A percentile compares a stretch with the other conserved stretches of the same genome.
Conservation (phyloP, 2,329 filamentous ascomycete species). For the Sarocladium brachiariae region DNA sequence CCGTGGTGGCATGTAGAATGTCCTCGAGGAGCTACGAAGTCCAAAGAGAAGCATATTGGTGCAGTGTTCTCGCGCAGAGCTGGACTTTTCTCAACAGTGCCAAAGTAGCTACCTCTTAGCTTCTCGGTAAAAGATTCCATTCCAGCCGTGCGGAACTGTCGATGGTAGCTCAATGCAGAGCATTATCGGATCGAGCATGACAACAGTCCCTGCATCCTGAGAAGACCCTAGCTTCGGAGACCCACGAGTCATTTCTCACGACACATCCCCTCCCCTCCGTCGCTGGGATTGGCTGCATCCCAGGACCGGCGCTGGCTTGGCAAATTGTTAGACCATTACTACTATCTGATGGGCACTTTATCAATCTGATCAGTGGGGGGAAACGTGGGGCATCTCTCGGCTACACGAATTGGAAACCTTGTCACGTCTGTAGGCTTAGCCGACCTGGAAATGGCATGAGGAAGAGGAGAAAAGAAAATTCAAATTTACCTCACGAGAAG, state of each 20-base stretch:
- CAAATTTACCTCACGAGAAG: slow-evolving; percentile 6
- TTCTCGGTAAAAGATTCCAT: not conserved
- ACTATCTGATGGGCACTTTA: slow-evolving; percentile 9
- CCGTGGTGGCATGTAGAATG: too few relatives aligned
- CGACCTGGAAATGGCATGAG: slow-evolving; percentile 4
- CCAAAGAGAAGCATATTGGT: too few relatives aligned
- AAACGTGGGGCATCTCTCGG: not conserved
- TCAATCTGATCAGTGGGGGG: slow-evolving; percentile 9
- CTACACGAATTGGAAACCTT: not conserved
- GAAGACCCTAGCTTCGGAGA: not conserved
- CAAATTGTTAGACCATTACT: slow-evolving; percentile 1
- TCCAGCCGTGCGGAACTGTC: not conserved
- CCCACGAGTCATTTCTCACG: slow-evolving; percentile 3
- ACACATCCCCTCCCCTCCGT: not conserved
- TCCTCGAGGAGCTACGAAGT: too few relatives aligned
- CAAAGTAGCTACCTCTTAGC: too few relatives aligned
- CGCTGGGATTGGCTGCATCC: not conserved
- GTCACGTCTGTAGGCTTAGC: not conserved
- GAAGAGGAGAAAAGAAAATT: not conserved
- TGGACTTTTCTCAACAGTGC: too few relatives aligned
- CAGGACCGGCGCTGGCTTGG: not conserved
- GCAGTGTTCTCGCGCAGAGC: too few relatives aligned
- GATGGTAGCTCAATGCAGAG: not conserved
- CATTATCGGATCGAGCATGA: not conserved
- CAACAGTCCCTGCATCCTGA: not conserved